Evolutionary conservation across 768 basidiomycete genomes (phyloP), one percentile per base, ranked within the genome.

Genomic region (Tricholoma bakamatsutake): DNA sequence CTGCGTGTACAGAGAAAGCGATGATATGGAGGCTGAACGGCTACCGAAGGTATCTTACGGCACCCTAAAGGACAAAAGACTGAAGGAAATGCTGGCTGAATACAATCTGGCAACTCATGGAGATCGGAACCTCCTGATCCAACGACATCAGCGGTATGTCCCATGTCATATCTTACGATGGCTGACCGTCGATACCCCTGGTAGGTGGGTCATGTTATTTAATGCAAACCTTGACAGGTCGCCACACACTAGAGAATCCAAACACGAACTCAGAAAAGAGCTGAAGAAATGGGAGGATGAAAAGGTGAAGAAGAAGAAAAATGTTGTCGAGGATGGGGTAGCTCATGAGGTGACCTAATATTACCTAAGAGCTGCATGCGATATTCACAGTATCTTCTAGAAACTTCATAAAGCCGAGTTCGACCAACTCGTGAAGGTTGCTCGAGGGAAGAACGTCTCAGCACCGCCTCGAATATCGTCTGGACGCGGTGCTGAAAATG

Each of bases 191-290:
- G n/a, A 42, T 24, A 43, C 15, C 3, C 13, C 27, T 8, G n/a
- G 30, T 47, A 88, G 87, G 59, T 90, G 86, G 85, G 76, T 86
- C 0, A 82, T 82, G 69, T 64, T 85, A 40, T 84, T 77, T 61
- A 90, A 90, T 57, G 81, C 86, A 28, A 90, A 89, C 64, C 72
- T 87, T 8, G 88, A 90, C 69, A 79, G 78, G 59, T 74, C 75
- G 17, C 50, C 59, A 1, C 49, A 60, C 15, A 71, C 76, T 45
- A 76, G 84, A 28, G 80, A 79, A 63, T 73, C 72, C 15, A 66
- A 73, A 53, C 57, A 65, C 1, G 77, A 79, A 34, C 73, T 89
- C 12, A 73, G 75, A 40, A 63, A 62, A 40, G 85, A 87, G 33
- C 63, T 89, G 63, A 78, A 72, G 59, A 70, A 67, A 60, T 84